Evolutionary conservation across 192 early-diverging fungal species (phyloP), one percentile per base, ranked within the genome.

Genomic region (Irineochytrium annulatum): DNA sequence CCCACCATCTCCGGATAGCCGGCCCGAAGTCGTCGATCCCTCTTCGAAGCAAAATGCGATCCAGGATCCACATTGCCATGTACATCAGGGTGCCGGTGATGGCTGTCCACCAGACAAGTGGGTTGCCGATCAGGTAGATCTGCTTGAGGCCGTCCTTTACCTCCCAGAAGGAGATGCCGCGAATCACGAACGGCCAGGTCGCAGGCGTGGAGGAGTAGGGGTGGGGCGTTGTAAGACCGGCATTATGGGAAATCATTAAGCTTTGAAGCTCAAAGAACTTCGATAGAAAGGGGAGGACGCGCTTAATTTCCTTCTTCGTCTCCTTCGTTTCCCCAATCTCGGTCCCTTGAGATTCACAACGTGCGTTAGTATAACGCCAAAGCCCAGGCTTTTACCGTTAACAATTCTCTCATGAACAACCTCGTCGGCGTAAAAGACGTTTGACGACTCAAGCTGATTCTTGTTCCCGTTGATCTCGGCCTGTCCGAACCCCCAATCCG

Each of bases 381-480:
- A n/a, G n/a, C n/a, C n/a, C n/a, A n/a, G n/a, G 31, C 13, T 45
- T 72, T 59, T 73, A 85, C 89, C 81, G 67, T 87, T 58, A 5
- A 78, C 68, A 53, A 82, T 72, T 1, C 63, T 34, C 4, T 80
- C 65, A 76, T 88, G 57, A 27, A 77, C 62, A 48, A 99, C 87
- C 17, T 85, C 77, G 24, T 92, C 80, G n/a, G 89, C 77, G 44
- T 80, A 73, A 93, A 93, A 99, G 37, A 78, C 52, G 63, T 89
- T 91, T 43, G 69, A 65, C 54, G 79, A 77, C 63, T 94, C 89
- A 41, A 77, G 55, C 60, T 77, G 60, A 24, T 90, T 91, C 67
- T 92, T 90, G 77, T 95, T 95, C 5, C 95, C 94, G 65, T 94
- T 97, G 33, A 97, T 80, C 61, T 98, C 93, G 46, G 89, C 77